These are phyloP conservation scores for Rhodotorula sp. DNA, from an alignment of 1,284 basidiomycete genomes.

Conservation along the genomic window DNA sequence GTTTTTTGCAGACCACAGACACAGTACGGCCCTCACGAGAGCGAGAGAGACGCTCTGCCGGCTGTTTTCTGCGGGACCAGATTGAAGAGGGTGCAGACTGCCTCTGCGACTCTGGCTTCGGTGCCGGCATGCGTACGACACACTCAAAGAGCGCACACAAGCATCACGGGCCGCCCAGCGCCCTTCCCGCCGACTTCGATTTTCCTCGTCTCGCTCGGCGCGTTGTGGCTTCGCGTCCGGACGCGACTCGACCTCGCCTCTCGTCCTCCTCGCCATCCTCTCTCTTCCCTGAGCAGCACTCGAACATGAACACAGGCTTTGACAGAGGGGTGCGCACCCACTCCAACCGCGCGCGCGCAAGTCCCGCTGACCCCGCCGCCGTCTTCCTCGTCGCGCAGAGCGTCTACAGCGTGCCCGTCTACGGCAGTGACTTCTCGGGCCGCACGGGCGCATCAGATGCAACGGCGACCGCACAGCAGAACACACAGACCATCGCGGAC, in stretches of 20 bases:
- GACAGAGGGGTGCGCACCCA: constrained; percentile 32
- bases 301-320: constrained; percentile 31
- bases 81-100: too few relatives aligned
- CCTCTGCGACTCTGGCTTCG: too few relatives aligned
- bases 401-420: constrained; percentile 42
- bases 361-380: not conserved
- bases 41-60: too few relatives aligned
- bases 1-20: too few relatives aligned
- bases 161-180: not conserved
- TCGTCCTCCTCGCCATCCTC: not conserved
- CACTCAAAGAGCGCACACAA: not conserved
- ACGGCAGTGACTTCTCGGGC: constrained; percentile 29
- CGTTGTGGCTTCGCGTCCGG: too few relatives aligned
- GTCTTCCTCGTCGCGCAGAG: constrained; percentile 8
- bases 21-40: too few relatives aligned
- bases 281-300: not conserved
- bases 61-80: too few relatives aligned
- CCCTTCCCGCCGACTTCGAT: too few relatives aligned
- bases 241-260: not conserved
- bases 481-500: constrained; percentile 65
- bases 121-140: not conserved
- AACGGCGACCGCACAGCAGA: constrained; percentile 20
- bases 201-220: too few relatives aligned
- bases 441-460: not conserved
- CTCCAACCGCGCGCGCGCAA: not conserved